Evolutionary conservation across 2,329 filamentous ascomycete species (phyloP).

Genomic region (Beauveria bassiana): DNA sequence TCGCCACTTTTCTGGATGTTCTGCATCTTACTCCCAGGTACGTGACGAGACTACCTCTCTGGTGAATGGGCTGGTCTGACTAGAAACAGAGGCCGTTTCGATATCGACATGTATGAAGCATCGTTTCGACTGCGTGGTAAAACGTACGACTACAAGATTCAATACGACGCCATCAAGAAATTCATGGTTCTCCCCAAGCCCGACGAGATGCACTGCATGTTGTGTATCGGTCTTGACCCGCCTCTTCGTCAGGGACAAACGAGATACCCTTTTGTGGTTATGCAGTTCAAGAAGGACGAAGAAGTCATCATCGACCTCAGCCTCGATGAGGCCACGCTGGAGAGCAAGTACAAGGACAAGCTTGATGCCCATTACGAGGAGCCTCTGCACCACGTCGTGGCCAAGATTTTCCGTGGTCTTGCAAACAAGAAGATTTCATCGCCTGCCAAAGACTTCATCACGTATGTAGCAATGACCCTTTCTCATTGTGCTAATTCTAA

Average conservation of each 20-base stretch:
- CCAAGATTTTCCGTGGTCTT: constrained; percentile 89
- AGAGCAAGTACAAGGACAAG: constrained; percentile 81
- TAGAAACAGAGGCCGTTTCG: constrained; percentile 78
- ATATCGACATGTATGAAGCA: constrained; percentile 98
- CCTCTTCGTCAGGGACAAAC: constrained; percentile 95
- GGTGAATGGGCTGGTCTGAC: constrained; percentile 18
- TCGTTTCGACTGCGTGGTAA: constrained; percentile 97
- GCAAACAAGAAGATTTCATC: constrained; percentile 92
- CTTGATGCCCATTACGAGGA: constrained; percentile 86
- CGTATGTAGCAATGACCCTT: constrained; percentile 34
- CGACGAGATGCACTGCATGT: constrained; percentile 93
- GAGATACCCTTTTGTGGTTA: constrained; percentile 94
- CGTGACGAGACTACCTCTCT: constrained; percentile 12
- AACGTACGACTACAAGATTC: constrained; percentile 99
- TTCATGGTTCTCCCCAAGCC: constrained; percentile 98
- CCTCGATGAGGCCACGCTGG: constrained; percentile 82
- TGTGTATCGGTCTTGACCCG: constrained; percentile 89
- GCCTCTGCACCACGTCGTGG: constrained; percentile 86
- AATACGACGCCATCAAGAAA: constrained; percentile 96
- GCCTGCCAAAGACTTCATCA: constrained; percentile 89
- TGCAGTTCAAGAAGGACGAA: constrained; percentile 98
- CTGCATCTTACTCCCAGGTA: constrained; percentile 92
- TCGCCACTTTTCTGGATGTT: constrained; percentile 93
- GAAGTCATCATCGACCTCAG: constrained; percentile 95
- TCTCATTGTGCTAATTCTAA: neutral